Conservation (phyloP, 2,329 filamentous ascomycete genomes). For the Epichloe baconii region DNA sequence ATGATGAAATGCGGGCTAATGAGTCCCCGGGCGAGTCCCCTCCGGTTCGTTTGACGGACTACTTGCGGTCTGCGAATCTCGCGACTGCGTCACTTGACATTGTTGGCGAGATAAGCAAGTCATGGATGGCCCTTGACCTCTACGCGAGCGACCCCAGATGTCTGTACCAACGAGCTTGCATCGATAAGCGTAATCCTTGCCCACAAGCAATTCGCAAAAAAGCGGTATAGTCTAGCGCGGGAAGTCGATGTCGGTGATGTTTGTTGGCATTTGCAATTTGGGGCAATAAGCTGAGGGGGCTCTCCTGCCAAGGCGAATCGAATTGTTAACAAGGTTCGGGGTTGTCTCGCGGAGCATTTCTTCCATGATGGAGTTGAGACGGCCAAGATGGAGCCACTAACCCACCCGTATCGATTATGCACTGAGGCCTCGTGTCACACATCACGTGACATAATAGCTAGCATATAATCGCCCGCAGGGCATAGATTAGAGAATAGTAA, state of each 20-base stretch:
- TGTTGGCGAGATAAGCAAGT: too few relatives aligned
- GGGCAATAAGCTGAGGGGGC: too few relatives aligned
- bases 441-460: too few relatives aligned
- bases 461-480: too few relatives aligned
- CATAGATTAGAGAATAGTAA: too few relatives aligned
- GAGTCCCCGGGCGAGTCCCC: background rate
- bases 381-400: too few relatives aligned
- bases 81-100: background rate
- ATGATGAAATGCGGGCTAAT: background rate
- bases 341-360: conserved; percentile 6
- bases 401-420: conserved; percentile 1
- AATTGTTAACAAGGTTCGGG: background rate
- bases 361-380: background rate
- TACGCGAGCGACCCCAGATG: background rate
- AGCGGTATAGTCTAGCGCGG: background rate
- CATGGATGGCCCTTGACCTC: background rate
- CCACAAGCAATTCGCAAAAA: background rate
- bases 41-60: background rate
- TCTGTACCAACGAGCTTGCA: background rate
- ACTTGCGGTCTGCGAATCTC: too few relatives aligned
- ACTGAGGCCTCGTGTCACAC: conserved; percentile 4
- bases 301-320: background rate
- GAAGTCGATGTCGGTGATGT: background rate
- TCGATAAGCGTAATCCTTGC: background rate
- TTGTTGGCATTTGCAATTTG: too few relatives aligned